Evolutionary conservation across 768 basidiomycete species (phyloP), one percentile per base, ranked within the genome.

Genomic region (Mycena crocata): DNA sequence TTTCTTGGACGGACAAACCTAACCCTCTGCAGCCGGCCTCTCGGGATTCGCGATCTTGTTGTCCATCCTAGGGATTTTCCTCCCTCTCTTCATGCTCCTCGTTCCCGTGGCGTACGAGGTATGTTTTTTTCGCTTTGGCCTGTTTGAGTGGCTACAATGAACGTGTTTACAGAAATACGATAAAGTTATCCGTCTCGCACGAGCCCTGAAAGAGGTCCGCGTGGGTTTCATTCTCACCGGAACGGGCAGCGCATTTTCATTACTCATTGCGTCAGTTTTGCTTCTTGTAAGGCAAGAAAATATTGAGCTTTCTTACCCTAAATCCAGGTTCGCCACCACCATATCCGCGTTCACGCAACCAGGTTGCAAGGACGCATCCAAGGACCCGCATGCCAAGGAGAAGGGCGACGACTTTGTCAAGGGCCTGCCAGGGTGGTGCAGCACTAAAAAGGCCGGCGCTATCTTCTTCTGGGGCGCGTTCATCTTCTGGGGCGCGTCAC

Each of bases 381-480:
- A 93, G 5, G 96, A 98, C 72, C 96, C 96, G 5, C 85, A 95
- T 75, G 90, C 89, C 0, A n/a, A n/a, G n/a, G 83, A 83, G 54
- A 75, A 77, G 34, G 84, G 88, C 15, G 90, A 92, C 23, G 81
- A 85, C 63, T 98, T 92, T 76, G 85, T 85, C 68, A 83, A 83
- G 5, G 93, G 82, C 23, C 82, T 98, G 2, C 79, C 85, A 5
- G 89, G 92, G 0, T 98, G 94, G 93, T 98, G 96, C 78, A 89
- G 84, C 68, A 96, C 96, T 9, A 98, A 98, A 81, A 95, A 94
- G 72, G 96, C 96, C 2, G 93, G 87, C 0, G 89, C 89, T 6
- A 87, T 96, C 49, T 98, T 98, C 79, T 91, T 96, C 76, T 97
- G 95, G 96, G 76, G 95, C 12, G 83, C 88, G 1, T 93, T 94